Evolutionary conservation across 2,329 filamentous ascomycete genomes (phyloP).

Genomic region (Paramyrothecium sp.): DNA sequence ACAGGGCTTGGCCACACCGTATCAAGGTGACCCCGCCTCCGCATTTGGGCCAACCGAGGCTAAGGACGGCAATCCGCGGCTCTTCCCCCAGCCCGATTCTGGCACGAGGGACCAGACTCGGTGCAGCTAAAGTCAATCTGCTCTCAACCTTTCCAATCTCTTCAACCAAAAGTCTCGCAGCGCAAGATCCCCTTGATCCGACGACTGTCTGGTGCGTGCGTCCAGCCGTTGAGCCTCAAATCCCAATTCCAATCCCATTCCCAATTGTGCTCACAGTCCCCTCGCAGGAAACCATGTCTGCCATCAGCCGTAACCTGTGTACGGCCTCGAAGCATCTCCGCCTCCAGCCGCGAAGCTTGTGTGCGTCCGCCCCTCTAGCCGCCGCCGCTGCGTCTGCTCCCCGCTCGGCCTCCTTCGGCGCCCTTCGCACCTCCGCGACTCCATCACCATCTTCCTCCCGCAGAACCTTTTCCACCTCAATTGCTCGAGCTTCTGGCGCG

Average conservation of each 20-base stretch:
- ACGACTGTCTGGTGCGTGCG: not conserved
- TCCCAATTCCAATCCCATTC: not conserved
- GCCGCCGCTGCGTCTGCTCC: conserved; percentile 24
- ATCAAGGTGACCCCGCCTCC: not conserved
- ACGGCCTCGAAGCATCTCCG: conserved; percentile 54
- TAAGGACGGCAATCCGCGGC: not conserved
- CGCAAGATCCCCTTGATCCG: not conserved
- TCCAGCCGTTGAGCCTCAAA: not conserved
- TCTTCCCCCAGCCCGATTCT: not conserved
- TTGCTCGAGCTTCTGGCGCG: conserved; percentile 45
- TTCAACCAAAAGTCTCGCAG: not conserved
- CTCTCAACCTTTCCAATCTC: not conserved
- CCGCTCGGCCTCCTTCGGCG: conserved; percentile 25
- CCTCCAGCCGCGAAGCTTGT: conserved; percentile 36
- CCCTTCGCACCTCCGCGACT: conserved; percentile 30
- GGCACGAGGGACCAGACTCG: not conserved
- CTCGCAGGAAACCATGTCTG: conserved; percentile 44
- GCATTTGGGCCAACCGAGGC: not conserved
- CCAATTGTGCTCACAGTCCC: no score
- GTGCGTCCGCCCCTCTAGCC: conserved; percentile 32
- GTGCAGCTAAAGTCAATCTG: not conserved
- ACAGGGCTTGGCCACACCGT: no score
- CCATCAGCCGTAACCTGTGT: conserved; percentile 52
- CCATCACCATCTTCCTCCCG: conserved; percentile 24
- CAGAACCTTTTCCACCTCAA: conserved; percentile 49